phyloP scores from a whole-genome alignment of 1,284 basidiomycete genomes.

The Sporisorium graminicola region DNA sequence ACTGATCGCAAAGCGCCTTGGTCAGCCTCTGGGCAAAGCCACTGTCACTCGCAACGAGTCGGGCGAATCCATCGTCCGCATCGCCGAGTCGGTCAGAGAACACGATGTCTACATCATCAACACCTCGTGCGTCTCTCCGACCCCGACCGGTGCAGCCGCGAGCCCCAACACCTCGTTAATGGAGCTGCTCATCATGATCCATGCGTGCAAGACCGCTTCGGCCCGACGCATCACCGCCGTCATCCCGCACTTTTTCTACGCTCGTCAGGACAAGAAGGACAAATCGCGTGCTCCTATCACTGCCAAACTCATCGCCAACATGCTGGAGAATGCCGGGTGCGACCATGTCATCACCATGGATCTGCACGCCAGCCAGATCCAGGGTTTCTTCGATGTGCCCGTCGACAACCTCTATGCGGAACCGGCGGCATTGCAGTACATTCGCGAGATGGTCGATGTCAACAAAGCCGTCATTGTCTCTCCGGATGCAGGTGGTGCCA shows the following conservation, averaged over 20 bases:
- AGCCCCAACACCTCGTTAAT: conserved; percentile 79
- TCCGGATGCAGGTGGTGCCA: conserved; percentile 97
- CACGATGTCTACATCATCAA: conserved; percentile 99
- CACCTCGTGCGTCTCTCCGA: conserved; percentile 81
- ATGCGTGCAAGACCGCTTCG: conserved; percentile 89
- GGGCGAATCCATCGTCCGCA: conserved; percentile 91
- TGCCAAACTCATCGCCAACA: conserved; percentile 98
- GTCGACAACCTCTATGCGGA: conserved; percentile 99
- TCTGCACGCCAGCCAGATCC: conserved; percentile 69
- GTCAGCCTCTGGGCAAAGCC: conserved; percentile 70
- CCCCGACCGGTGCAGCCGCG: conserved; percentile 51
- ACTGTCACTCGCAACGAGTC: conserved; percentile 89
- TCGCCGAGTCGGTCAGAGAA: conserved; percentile 94
- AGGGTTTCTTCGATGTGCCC: conserved; percentile 99
- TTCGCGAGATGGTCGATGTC: conserved; percentile 89
- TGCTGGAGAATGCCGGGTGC: conserved; percentile 96
- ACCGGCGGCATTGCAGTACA: conserved; percentile 94
- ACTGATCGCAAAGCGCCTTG: conserved; percentile 82
- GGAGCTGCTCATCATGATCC: conserved; percentile 99
- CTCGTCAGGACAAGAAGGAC: conserved; percentile 93
- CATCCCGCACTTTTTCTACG: conserved; percentile 70
- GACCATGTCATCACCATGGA: conserved; percentile 84
- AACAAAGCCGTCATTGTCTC: conserved; percentile 94
- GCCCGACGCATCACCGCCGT: conserved; percentile 97
- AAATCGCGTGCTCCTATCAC: conserved; percentile 98